These are phyloP conservation scores for Sophora flavescens DNA, from an alignment of 306 rosid genomes.

Conservation along the genomic window DNA sequence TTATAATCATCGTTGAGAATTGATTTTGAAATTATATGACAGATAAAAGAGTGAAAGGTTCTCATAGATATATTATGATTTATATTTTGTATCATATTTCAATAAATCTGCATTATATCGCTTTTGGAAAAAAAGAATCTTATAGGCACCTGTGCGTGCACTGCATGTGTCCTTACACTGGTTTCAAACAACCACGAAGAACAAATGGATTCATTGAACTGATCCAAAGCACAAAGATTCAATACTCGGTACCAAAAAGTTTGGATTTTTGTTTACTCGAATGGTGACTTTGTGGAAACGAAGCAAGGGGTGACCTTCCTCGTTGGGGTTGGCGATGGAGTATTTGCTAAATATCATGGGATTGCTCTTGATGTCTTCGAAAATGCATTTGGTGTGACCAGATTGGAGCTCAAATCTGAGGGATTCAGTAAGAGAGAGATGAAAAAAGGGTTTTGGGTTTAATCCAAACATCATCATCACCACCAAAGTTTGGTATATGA, in stretches of 20 bases:
- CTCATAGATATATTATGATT: no score
- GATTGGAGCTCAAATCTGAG: conserved; percentile 89
- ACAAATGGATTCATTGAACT: no score
- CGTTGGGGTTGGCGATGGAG: conserved; percentile 68
- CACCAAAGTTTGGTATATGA: not conserved
- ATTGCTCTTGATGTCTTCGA: conserved; percentile 84
- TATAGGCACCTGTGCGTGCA: no score
- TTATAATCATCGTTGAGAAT: no score
- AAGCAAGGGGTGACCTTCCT: conserved; percentile 67
- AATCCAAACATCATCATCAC: conserved; percentile 36
- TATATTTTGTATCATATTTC: no score
- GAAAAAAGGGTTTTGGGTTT: conserved; percentile 41
- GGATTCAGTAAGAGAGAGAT: conserved; percentile 57
- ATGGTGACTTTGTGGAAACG: conserved; percentile 77
- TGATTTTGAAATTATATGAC: no score
- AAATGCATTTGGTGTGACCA: conserved; percentile 86
- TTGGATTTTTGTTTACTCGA: conserved; percentile 58
- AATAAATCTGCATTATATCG: no score
- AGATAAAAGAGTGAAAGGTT: no score
- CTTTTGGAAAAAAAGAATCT: no score
- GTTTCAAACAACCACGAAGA: no score
- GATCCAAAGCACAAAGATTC: conserved; percentile 33
- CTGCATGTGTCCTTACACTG: no score
- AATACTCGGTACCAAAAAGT: conserved; percentile 17
- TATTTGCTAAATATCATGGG: conserved; percentile 93